Conservation (phyloP, 208 protist genomes). For the Wallacemonas sp. region DNA sequence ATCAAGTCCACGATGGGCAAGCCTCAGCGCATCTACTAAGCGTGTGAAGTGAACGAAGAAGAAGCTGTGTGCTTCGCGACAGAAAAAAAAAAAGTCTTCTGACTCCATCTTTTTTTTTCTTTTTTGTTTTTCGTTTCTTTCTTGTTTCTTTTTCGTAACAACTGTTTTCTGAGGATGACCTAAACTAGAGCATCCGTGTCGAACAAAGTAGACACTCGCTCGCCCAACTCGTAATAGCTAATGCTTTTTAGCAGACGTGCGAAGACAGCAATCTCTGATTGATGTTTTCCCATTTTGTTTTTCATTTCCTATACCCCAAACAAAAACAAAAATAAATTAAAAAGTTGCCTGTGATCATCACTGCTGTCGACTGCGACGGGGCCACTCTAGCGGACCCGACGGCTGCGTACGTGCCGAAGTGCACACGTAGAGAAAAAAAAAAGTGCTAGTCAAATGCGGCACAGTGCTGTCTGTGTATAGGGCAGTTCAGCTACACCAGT, state of each 20-base stretch:
- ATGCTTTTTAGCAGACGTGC: conserved; percentile 26
- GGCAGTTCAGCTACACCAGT: too few relatives aligned
- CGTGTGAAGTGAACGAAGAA: neutral
- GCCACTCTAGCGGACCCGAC: too few relatives aligned
- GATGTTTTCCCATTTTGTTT: conserved; percentile 19
- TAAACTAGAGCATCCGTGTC: conserved; percentile 14
- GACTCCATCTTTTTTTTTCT: neutral
- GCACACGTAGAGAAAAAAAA: too few relatives aligned
- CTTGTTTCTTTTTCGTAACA: conserved; percentile 6
- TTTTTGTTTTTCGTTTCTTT: conserved; percentile 13
- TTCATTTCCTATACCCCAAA: conserved; percentile 1
- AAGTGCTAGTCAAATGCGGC: too few relatives aligned
- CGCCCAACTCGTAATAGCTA: conserved; percentile 68
- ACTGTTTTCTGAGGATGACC: conserved; percentile 11
- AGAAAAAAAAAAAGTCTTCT: too few relatives aligned
- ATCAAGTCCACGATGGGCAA: conserved; percentile 99
- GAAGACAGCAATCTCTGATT: conserved; percentile 20
- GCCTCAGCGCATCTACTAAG: conserved; percentile 97
- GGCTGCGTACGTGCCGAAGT: too few relatives aligned
- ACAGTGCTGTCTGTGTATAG: too few relatives aligned
- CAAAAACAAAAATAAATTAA: conserved; percentile 11
- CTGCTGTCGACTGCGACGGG: too few relatives aligned
- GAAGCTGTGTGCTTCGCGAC: too few relatives aligned
- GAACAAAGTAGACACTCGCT: too few relatives aligned
- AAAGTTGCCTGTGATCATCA: too few relatives aligned